Base-by-base conservation (phyloP, 1,284 basidiomycete genomes). In the Naganishia albida region DNA sequence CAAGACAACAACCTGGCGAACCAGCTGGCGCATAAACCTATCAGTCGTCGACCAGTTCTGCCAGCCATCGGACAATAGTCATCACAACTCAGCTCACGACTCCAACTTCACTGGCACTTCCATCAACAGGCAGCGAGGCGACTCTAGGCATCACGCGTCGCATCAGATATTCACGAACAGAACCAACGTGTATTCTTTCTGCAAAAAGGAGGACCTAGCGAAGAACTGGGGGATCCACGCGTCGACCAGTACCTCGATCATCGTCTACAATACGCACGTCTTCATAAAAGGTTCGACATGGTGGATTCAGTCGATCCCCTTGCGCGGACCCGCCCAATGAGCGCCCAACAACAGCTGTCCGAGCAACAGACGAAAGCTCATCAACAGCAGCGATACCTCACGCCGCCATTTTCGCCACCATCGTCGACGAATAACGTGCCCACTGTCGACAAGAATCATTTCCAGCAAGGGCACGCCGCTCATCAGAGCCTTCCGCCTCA, bases 321-420 rank as follows among this genome's bases (percentile, higher is more conserved):
- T 12, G 46, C 57, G 20, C 57, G 57, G 38, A 50, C 26, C 7
- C 44, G 49, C 8, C 23, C 28, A 10, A 28, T 30, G 18, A 34
- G n/a, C 7, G 34, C 13, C 6, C 28, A 28, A 18, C 30, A 53
- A 38, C 51, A 53, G 51, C 30, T 30, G 28, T 52, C 60, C 30
- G 18, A 51, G 26, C 59, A 39, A 3, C 50, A 53, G 34, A 10
- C 34, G 34, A 34, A 34, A 12, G n/a, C 43, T 56, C 30, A 59
- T 16, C 48, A 48, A n/a, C 60, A 63, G 51, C 60, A 63, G 44
- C 49, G 60, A 34, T 63, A 63, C 60, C 40, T 63, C 10, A 63
- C 60, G 3, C 60, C 60, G 1, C 60, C 60, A 20, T 63, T 63
- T 40, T 63, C 57, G 25, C 60, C 60, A 12, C 60, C 38, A 25